Evolutionary conservation across 306 rosid species (phyloP).

Genomic region (Carpinus fangiana): DNA sequence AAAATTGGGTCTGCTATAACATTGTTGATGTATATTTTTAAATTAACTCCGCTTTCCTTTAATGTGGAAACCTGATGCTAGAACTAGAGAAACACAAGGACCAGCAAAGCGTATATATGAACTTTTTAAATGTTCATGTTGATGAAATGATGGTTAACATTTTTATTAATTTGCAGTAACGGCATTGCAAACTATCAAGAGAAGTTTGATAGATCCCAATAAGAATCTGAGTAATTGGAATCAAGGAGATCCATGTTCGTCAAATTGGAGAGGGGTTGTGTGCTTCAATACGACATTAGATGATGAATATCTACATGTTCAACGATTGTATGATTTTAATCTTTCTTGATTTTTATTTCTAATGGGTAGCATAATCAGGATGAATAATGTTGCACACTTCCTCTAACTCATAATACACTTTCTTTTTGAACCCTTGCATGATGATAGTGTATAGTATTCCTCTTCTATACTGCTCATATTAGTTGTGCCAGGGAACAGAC

Average conservation of each 20-base stretch:
- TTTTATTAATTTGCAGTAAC: constrained; percentile 55
- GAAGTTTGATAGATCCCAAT: constrained; percentile 60
- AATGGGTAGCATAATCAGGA: constrained; percentile 14
- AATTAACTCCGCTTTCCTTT: neutral
- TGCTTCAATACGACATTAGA: constrained; percentile 52
- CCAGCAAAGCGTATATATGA: neutral
- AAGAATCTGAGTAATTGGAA: constrained; percentile 80
- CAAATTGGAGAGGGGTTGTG: constrained; percentile 73
- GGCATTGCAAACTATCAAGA: constrained; percentile 63
- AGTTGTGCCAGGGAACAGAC: too few species aligned
- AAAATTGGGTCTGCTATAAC: neutral
- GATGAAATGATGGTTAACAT: constrained; percentile 23
- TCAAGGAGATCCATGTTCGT: constrained; percentile 73
- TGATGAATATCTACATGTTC: constrained; percentile 80
- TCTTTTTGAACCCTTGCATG: neutral
- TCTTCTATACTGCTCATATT: constrained; percentile 8
- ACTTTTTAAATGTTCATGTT: constrained; percentile 1
- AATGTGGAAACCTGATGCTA: neutral
- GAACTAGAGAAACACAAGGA: neutral
- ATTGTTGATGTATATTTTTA: neutral
- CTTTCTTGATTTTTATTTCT: constrained; percentile 21
- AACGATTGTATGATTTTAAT: constrained; percentile 58
- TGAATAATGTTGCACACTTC: neutral
- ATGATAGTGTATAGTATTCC: neutral
- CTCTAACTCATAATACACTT: neutral